Evolutionary conservation across 2,329 filamentous ascomycete species (phyloP).

Genomic region (Byssothecium circinans): DNA sequence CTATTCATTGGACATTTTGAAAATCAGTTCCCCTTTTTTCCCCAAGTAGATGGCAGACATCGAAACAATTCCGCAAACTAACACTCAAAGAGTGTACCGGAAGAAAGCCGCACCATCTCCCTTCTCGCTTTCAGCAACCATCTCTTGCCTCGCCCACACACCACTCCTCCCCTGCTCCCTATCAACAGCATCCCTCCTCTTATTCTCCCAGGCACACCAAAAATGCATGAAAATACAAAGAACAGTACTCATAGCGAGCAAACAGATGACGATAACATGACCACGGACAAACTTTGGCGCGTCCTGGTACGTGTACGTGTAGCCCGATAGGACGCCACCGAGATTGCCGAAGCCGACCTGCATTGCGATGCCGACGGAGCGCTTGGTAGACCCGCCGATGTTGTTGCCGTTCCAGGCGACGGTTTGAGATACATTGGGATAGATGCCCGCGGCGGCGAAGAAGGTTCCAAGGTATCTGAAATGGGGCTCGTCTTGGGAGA

Average conservation of each 20-base stretch:
- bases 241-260: conserved; percentile 48
- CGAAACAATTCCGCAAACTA: too few relatives aligned
- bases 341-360: conserved; percentile 53
- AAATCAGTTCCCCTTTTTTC: too few relatives aligned
- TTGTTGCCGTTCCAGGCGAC: conserved; percentile 61
- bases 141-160: conserved; percentile 43
- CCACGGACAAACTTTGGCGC: conserved; percentile 45
- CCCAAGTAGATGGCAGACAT: too few relatives aligned
- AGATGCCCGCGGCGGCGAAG: conserved; percentile 48
- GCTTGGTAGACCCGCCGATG: conserved; percentile 56
- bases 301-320: conserved; percentile 47
- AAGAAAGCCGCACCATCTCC: conserved; percentile 56
- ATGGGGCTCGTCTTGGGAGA: conserved; percentile 31
- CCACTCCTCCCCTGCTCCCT: conserved; percentile 37
- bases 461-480: conserved; percentile 47
- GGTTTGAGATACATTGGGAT: conserved; percentile 56
- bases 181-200: conserved; percentile 52
- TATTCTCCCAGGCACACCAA: conserved; percentile 59
- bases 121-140: conserved; percentile 54
- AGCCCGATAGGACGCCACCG: conserved; percentile 51
- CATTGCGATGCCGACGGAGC: conserved; percentile 57
- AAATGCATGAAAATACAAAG: conserved; percentile 58
- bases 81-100: conserved; percentile 29
- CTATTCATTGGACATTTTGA: too few relatives aligned
- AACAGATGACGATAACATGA: conserved; percentile 46